These are phyloP conservation scores for Arthromyces matolae DNA, from an alignment of 768 basidiomycete genomes.

Conservation along the genomic window DNA sequence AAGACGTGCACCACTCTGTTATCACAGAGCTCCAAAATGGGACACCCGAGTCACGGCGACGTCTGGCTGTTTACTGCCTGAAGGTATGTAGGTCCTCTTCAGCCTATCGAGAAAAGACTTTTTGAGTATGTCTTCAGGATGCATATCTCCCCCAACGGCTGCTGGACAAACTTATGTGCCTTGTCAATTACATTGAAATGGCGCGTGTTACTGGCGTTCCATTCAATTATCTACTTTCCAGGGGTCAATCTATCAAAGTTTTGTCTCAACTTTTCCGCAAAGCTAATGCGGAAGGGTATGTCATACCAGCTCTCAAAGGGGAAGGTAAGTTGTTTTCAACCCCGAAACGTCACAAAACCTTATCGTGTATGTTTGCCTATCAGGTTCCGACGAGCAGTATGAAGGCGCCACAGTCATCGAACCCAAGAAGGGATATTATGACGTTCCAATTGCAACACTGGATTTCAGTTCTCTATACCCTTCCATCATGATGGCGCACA, in stretches of 20 bases:
- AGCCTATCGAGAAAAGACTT: background rate
- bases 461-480: constrained; percentile 99
- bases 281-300: constrained; percentile 87
- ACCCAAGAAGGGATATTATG: constrained; percentile 93
- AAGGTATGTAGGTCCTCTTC: constrained; percentile 66
- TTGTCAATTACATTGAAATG: constrained; percentile 98
- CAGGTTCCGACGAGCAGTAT: constrained; percentile 92
- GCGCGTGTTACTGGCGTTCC: constrained; percentile 99
- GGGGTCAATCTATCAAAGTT: constrained; percentile 98
- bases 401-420: constrained; percentile 99
- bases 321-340: constrained; percentile 75
- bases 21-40: constrained; percentile 98
- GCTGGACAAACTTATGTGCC: constrained; percentile 98
- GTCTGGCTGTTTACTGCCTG: constrained; percentile 95
- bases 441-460: constrained; percentile 93
- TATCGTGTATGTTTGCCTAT: too few species aligned
- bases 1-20: constrained; percentile 97
- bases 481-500: constrained; percentile 99
- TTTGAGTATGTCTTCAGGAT: constrained; percentile 51
- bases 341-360: too few species aligned
- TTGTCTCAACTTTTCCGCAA: constrained; percentile 92
- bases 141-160: constrained; percentile 96
- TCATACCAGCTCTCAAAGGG: constrained; percentile 79
- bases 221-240: constrained; percentile 90
- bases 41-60: constrained; percentile 86